These are phyloP conservation scores for Neoboletus brunneissimus DNA, from an alignment of 768 basidiomycete genomes.

Conservation along the genomic window DNA sequence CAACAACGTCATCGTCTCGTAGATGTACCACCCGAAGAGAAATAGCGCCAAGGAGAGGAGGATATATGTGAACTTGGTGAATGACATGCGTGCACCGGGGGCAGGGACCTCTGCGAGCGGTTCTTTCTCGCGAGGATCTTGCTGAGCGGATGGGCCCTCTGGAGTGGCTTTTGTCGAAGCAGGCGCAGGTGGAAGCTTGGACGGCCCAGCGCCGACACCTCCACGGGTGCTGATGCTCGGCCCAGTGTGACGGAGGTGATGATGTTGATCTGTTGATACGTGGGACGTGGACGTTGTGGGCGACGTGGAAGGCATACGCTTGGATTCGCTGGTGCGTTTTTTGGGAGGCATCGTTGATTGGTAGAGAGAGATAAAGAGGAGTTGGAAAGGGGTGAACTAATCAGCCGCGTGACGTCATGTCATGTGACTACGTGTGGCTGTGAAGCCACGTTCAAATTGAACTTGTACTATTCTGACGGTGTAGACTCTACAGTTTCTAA, in stretches of 20 bases:
- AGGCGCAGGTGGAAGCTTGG: neutral
- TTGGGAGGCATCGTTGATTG: slow-evolving; percentile 14
- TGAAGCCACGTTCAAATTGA: neutral
- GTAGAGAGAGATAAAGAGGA: neutral
- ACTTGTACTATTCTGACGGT: too few relatives aligned
- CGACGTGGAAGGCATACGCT: slow-evolving; percentile 2
- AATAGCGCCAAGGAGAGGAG: slow-evolving; percentile 42
- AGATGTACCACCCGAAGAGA: slow-evolving; percentile 50
- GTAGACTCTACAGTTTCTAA: slow-evolving; percentile 16
- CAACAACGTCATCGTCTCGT: slow-evolving; percentile 41
- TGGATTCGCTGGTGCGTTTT: slow-evolving; percentile 16
- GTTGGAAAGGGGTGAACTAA: neutral
- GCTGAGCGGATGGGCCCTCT: neutral
- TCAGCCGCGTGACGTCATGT: slow-evolving; percentile 16
- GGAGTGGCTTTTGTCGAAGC: neutral
- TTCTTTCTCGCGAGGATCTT: neutral
- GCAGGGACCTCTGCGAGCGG: neutral
- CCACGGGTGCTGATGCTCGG: slow-evolving; percentile 13
- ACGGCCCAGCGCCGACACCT: neutral
- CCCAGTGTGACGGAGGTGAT: slow-evolving; percentile 19
- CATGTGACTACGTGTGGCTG: slow-evolving; percentile 13
- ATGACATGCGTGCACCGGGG: neutral
- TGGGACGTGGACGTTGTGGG: slow-evolving; percentile 10
- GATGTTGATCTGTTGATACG: slow-evolving; percentile 7
- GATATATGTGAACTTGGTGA: slow-evolving; percentile 47